Base-by-base conservation (phyloP, 2,329 filamentous ascomycete species). In the Dactylellina sp. region DNA sequence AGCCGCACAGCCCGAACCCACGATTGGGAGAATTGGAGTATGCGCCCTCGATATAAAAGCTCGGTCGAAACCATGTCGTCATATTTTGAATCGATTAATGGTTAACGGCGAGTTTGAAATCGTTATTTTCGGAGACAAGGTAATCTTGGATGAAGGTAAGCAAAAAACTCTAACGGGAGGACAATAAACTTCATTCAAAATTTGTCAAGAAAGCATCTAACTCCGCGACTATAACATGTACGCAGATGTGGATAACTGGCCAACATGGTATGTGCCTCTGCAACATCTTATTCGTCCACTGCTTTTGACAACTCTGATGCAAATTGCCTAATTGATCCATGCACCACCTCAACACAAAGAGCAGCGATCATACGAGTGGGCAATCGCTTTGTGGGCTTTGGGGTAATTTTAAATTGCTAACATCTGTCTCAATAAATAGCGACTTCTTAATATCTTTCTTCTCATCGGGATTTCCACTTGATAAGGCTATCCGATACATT, bases 401-500 rank as follows among this genome's bases (percentile, higher is more conserved):
- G 5, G 2, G n/a, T 32, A 16, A 16, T n/a, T 39, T 25, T 24
- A 20, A n/a, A 12, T 22, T 42, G 40, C 44, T 75, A 16, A 66
- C 28, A 35, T 32, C 6, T 39, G 44, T 24, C 25, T 44, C 28
- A 42, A 35, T n/a, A 22, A 50, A 14, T 74, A 86, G 85, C 81
- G 95, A 99, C 82, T 99, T 96, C 79, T 83, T 99, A 64, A 97
- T 99, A 79, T 97, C 93, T 1, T 99, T 99, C 83, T 99, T 98
- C 82, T 98, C 94, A 0, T 94, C 97, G 81, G 95, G 95, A 0
- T 99, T 99, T 77, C 95, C 95, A 0, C 83, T 99, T 50, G 93
- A 98, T 77, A 99, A 99, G 81, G 95, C 96, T 3, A 96, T 99
- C 78, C 92, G 93, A 35, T 99, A 99, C 81, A 92, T 93, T 75